These are phyloP conservation scores for Arthrobotrys sphaeroides DNA, from an alignment of 2,329 filamentous ascomycete species.

Conservation along the genomic window DNA sequence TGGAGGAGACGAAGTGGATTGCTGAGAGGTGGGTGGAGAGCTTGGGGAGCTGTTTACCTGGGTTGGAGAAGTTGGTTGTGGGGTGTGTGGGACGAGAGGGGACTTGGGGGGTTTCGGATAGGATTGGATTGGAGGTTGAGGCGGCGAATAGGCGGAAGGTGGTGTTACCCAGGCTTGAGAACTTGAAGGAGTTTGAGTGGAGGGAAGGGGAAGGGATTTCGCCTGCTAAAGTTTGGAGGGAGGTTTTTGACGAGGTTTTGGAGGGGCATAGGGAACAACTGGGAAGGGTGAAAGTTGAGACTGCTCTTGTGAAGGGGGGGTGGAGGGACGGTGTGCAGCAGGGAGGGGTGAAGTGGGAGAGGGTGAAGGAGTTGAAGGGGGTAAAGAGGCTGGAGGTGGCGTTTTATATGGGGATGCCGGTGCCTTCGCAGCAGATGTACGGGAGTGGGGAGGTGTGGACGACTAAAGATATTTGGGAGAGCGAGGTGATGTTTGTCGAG, in stretches of 20 bases:
- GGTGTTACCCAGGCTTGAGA: slow-evolving; percentile 5
- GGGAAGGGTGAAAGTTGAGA: slow-evolving; percentile 13
- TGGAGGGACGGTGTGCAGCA: neutral
- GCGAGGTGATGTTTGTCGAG: neutral
- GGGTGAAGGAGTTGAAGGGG: neutral
- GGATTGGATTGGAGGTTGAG: slow-evolving; percentile 15
- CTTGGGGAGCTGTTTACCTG: slow-evolving; percentile 14
- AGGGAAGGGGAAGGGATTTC: neutral
- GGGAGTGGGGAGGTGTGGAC: neutral
- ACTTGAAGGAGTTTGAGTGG: slow-evolving; percentile 35
- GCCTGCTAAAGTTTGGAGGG: neutral
- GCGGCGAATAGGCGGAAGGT: neutral
- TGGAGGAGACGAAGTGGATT: slow-evolving; percentile 35
- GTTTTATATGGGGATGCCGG: neutral
- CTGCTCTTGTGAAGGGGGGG: neutral
- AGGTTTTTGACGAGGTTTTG: neutral
- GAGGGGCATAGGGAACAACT: slow-evolving; percentile 5
- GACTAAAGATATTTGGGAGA: neutral
- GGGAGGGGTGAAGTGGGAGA: neutral
- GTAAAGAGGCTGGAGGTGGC: slow-evolving; percentile 25
- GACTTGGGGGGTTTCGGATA: slow-evolving; percentile 23
- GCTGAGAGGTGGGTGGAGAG: slow-evolving; percentile 26
- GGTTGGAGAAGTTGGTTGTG: slow-evolving; percentile 15
- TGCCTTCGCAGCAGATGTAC: neutral
- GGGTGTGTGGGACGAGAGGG: slow-evolving; percentile 8